Base-by-base conservation (phyloP, 2,329 filamentous ascomycete species). In the Talaromyces amestolkiae region DNA sequence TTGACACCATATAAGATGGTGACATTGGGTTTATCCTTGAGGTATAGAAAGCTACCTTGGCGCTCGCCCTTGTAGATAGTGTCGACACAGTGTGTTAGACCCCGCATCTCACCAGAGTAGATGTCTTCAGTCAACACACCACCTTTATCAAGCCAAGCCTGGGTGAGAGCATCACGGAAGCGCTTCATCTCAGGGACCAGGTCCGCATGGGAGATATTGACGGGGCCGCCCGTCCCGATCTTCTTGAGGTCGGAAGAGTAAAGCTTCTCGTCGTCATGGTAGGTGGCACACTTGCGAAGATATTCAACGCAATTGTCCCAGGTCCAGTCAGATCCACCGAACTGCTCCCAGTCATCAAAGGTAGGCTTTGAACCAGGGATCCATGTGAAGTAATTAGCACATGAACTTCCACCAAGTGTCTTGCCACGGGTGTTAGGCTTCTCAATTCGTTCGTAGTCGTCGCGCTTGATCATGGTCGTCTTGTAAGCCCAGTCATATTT, bases 301-400 rank as follows among this genome's bases (percentile, higher is more conserved):
- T 86, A 87, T 15, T 78, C 75, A 10, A 80, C 76, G 45, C 78
- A 74, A 7, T 72, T 76, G 0, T 86, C 79, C 83, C 84, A 88
- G 0, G 77, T 86, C 87, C 86, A 89, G 5, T 77, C 75, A 11
- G 76, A 67, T 1, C 78, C 79, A 53, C 80, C 80, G 66, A 74
- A 82, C 41, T 79, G 75, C 24, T 71, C 78, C 81, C 81, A 83
- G 51, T 76, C 72, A 68, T 83, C 84, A 68, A 85, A 88, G 0
- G 85, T 88, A 3, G 78, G 78, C 62, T 82, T 82, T 65, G 80
- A 83, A 2, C 86, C 86, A 1, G 81, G 84, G 9, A 88, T 78
- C 86, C 86, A 89, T 8, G 86, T 87, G 74, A 84, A 87, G 74
- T 88, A 89, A 76, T 89, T 89, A 45, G 86, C 72, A 31, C 78